Base-by-base conservation (phyloP, 2,329 filamentous ascomycete genomes). In the Rhinocladiella similis region DNA sequence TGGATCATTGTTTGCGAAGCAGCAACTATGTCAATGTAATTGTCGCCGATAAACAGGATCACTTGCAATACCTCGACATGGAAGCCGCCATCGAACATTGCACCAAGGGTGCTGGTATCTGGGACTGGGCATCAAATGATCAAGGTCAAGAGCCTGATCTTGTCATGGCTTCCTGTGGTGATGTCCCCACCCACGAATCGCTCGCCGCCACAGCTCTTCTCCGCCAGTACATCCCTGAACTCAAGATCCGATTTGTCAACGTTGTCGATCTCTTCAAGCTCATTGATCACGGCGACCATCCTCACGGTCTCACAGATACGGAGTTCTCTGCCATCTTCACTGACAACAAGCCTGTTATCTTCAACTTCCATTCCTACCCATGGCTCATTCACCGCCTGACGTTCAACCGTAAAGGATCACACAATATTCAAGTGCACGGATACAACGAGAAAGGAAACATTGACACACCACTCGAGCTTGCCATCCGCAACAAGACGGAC, bases 391-490 rank as follows among this genome's bases (percentile, higher is more conserved):
- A 91, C 75, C 81, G 88, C 49, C 73, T 92, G 64, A 88, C 87
- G 0, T 91, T 91, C 75, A 87, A 88, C 75, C 84, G 88, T 1
- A 85, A 84, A 1, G 88, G 87, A 4, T 83, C 81, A 69, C 69
- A 78, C 45, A 85, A 89, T 71, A 72, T 91, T 60, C 84, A 89
- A 65, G 89, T 92, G n/a, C 80, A 85, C 29, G 89, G 89, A 1
- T 92, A 91, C 77, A 85, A 82, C 67, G 88, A 92, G 77, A 91
- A 92, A 80, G 89, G 89, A 46, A 92, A 91, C 70, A 91, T 91
- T 64, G 87, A 92, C 69, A 91, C 89, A 0, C 89, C 88, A 1
- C 83, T 91, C 18, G 88, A 91, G 73, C 76, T 92, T 61, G 88
- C 88, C 25, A 89, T 91, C 68, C 80, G 88, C 57, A 92, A 92